Evolutionary conservation across 2,329 filamentous ascomycete species (phyloP), one percentile per base, ranked within the genome.

Genomic region (Calonectria hawksworthii): DNA sequence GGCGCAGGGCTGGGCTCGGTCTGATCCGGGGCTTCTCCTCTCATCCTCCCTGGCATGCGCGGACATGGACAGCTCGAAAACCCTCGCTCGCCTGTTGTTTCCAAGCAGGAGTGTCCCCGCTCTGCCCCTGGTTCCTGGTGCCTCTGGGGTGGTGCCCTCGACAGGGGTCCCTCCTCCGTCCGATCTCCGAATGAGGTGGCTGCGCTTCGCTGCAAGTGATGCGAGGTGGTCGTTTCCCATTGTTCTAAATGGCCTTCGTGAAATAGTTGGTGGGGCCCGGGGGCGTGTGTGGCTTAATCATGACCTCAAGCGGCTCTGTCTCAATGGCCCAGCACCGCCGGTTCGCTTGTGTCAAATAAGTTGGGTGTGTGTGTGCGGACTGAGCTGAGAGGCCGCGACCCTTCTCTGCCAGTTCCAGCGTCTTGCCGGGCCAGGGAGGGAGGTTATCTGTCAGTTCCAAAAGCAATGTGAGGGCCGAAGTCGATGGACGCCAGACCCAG

Each of bases 131-230:
- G 74, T 73, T 79, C 70, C 71, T 70, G 56, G 56, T 52, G 56
- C 28, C 50, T 50, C 56, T 26, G 26, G 51, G 50, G 56, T 38
- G 65, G 21, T 54, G 21, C 68, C 44, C 68, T 73, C 50, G 64
- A 73, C 78, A 73, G 64, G 78, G 78, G 63, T 78, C 54, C 72
- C 72, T 74, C 51, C 72, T 54, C 54, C 54, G 59, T 64, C 64
- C 72, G 70, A 77, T 78, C 67, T 71, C 68, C 68, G 70, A 70
- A 72, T 69, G 38, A 44, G 66, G 69, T 72, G 73, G 69, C 66
- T 78, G 74, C 70, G 64, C 64, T 56, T 68, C 44, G 41, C 77
- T 79, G 78, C 76, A 80, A 74, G 77, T 79, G 72, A 80, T 78
- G 73, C 63, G 64, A 59, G 61, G 52, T 41, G 66, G 68, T 64